phyloP scores from a whole-genome alignment of 2,329 filamentous ascomycete species.

The Arthrinium phaeospermum region DNA sequence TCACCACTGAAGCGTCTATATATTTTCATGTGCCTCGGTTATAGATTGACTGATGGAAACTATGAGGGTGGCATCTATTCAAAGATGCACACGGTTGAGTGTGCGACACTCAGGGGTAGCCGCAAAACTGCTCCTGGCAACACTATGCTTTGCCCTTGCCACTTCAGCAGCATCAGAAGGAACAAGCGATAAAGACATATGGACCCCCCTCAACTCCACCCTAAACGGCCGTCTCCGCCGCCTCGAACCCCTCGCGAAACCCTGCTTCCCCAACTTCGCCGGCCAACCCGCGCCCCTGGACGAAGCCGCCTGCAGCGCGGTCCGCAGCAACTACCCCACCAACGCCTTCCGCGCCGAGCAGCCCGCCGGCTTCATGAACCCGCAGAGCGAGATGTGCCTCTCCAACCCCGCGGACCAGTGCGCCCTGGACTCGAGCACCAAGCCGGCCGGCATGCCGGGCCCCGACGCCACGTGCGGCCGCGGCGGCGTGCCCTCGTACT shows the following conservation, averaged over 20 bases:
- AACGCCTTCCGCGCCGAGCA: slow-evolving; percentile 31
- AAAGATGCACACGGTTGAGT: not conserved
- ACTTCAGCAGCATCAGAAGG: not conserved
- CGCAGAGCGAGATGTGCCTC: slow-evolving; percentile 36
- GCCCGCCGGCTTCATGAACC: slow-evolving; percentile 35
- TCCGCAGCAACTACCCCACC: slow-evolving; percentile 35
- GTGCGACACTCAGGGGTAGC: not conserved
- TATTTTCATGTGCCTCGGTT: too few species aligned
- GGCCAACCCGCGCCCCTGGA: slow-evolving; percentile 27
- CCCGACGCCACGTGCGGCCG: slow-evolving; percentile 33
- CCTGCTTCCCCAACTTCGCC: slow-evolving; percentile 38
- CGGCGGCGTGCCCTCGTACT: slow-evolving; percentile 34
- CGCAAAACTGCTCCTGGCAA: too few species aligned
- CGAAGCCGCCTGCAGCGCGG: slow-evolving; percentile 29
- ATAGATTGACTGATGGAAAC: too few species aligned
- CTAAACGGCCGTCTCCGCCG: slow-evolving; percentile 30
- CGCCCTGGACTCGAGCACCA: slow-evolving; percentile 31
- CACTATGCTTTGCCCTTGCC: not conserved
- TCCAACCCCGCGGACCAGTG: slow-evolving; percentile 37
- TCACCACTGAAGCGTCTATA: too few species aligned
- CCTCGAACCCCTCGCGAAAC: slow-evolving; percentile 32
- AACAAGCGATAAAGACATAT: not conserved
- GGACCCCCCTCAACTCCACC: slow-evolving; percentile 27
- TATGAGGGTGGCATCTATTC: not conserved
- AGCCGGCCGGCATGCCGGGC: slow-evolving; percentile 28